Percentiles rank a stretch among this genome's conserved stretches.
Evolutionary conservation across 495 filamentous ascomycete species (phyloP).

Genomic region (Neurospora tetrasperma): DNA sequence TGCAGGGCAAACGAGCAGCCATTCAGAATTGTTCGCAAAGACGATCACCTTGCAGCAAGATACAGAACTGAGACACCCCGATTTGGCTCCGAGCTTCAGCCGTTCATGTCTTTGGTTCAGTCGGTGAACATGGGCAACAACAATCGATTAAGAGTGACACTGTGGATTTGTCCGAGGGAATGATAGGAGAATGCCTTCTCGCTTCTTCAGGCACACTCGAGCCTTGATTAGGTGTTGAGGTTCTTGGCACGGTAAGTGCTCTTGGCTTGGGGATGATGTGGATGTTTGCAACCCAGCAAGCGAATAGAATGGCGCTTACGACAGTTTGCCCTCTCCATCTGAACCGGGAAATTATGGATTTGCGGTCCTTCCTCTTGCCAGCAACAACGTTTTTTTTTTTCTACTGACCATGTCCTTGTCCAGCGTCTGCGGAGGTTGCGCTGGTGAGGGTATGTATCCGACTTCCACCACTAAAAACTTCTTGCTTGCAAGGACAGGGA

Average conservation of each 20-base stretch:
- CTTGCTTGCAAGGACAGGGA: neutral
- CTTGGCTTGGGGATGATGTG: neutral
- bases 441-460: neutral
- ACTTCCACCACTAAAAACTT: neutral
- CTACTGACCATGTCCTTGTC: neutral
- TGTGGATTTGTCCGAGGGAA: neutral
- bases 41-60: neutral
- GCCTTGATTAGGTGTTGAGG: neutral
- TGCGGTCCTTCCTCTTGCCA: neutral
- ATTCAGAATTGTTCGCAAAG: neutral
- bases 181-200: neutral
- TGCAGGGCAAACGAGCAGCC: neutral
- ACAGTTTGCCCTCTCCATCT: neutral
- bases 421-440: neutral
- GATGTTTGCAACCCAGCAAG: neutral
- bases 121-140: neutral
- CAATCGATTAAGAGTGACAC: neutral
- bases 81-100: neutral
- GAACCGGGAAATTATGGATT: neutral
- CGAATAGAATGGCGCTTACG: neutral
- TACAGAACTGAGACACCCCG: neutral
- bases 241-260: neutral
- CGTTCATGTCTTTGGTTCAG: neutral
- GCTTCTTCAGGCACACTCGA: neutral
- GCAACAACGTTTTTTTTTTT: neutral